Conservation (phyloP, 2,329 filamentous ascomycete species). For the Venturia effusa region DNA sequence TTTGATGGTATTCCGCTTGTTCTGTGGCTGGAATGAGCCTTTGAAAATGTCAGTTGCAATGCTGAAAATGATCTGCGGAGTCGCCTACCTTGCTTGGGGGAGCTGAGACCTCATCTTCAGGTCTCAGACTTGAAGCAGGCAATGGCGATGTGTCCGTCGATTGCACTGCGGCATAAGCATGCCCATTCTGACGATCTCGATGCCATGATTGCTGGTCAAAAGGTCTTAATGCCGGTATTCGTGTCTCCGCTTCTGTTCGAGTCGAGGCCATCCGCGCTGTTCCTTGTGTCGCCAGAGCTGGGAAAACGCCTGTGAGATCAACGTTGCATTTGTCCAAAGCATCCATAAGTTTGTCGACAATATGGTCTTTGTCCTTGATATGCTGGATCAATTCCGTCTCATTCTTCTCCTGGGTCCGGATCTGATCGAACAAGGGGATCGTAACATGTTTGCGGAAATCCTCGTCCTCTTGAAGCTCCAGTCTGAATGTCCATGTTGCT, state of each 20-base stretch:
- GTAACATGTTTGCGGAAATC: constrained; percentile 7
- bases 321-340: constrained; percentile 6
- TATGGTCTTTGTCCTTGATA: constrained; percentile 10
- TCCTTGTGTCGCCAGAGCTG: neutral
- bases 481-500: constrained; percentile 7
- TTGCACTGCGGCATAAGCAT: neutral
- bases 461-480: neutral
- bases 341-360: constrained; percentile 7
- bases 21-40: neutral
- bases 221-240: constrained; percentile 6
- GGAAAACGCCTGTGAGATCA: constrained; percentile 5
- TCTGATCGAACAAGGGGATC: constrained; percentile 4
- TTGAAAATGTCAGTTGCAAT: neutral
- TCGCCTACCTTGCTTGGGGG: neutral
- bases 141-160: neutral
- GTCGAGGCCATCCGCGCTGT: neutral
- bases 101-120: neutral
- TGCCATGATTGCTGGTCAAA: constrained; percentile 6
- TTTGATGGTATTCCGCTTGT: neutral
- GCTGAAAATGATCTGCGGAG: neutral
- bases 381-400: constrained; percentile 8
- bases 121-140: neutral
- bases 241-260: constrained; percentile 4
- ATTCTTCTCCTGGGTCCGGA: neutral
- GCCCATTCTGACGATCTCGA: neutral